phyloP scores from a whole-genome alignment of 768 basidiomycete species.

The Hericium alpestre region DNA sequence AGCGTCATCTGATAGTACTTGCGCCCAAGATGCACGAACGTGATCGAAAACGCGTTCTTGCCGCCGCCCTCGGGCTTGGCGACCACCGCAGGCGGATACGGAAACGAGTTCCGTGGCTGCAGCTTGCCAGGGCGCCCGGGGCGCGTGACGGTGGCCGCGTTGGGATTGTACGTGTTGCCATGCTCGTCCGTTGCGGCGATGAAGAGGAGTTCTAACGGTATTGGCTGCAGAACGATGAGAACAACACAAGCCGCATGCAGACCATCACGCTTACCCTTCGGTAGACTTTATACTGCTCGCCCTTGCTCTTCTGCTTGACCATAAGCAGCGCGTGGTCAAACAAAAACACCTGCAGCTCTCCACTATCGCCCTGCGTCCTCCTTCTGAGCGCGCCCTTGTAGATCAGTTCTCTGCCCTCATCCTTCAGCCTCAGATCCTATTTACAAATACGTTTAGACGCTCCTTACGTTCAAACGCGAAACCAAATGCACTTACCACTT shows the following conservation, averaged over 20 bases:
- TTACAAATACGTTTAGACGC: not conserved
- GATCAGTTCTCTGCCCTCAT: slow-evolving; percentile 84
- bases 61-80: slow-evolving; percentile 37
- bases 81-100: slow-evolving; percentile 37
- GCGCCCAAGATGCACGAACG: slow-evolving; percentile 87
- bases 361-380: slow-evolving; percentile 64
- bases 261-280: slow-evolving; percentile 55
- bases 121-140: slow-evolving; percentile 26
- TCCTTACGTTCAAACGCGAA: not conserved
- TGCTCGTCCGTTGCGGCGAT: slow-evolving; percentile 70
- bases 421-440: slow-evolving; percentile 76
- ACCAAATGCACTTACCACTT: slow-evolving; percentile 51
- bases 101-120: slow-evolving; percentile 25
- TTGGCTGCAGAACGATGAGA: slow-evolving; percentile 48
- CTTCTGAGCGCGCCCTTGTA: slow-evolving; percentile 87
- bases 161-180: slow-evolving; percentile 2
- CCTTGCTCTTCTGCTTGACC: slow-evolving; percentile 87
- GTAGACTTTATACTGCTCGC: slow-evolving; percentile 88
- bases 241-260: not conserved
- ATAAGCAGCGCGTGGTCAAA: slow-evolving; percentile 96
- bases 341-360: slow-evolving; percentile 86
- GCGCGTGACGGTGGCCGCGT: slow-evolving; percentile 17
- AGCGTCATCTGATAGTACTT: slow-evolving; percentile 87
- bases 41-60: slow-evolving; percentile 86
- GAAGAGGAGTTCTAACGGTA: slow-evolving; percentile 86